phyloP scores from a whole-genome alignment of 2,329 filamentous ascomycete genomes.

The Calonectria pauciramosa region DNA sequence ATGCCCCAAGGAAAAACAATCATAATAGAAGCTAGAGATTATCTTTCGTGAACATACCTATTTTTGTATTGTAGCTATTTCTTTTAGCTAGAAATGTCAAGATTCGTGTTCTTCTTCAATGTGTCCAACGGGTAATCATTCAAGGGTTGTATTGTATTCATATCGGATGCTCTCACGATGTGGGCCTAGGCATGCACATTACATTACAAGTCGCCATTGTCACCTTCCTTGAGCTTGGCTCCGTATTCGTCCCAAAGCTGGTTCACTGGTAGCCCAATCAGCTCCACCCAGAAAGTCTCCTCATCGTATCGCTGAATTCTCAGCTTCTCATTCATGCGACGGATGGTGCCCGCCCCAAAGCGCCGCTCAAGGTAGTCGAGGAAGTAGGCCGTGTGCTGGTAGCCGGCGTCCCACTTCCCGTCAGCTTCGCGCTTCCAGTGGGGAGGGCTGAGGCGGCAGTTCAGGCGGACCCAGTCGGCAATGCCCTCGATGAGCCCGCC shows the following conservation, averaged over 20 bases:
- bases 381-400: conserved; percentile 93
- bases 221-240: conserved; percentile 41
- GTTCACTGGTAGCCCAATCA: conserved; percentile 76
- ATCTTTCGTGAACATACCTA: too few species aligned
- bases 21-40: too few species aligned
- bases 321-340: conserved; percentile 77
- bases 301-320: conserved; percentile 74
- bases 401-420: conserved; percentile 87
- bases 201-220: neutral
- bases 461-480: conserved; percentile 91
- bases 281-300: conserved; percentile 74
- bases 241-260: conserved; percentile 83
- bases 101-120: too few species aligned
- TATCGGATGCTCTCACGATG: neutral
- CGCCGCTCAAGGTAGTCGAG: conserved; percentile 84
- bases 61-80: too few species aligned
- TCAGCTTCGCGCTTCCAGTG: conserved; percentile 79
- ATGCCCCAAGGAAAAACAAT: too few species aligned
- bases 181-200: neutral
- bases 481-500: conserved; percentile 91
- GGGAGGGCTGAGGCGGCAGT: conserved; percentile 78
- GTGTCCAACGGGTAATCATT: too few species aligned
- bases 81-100: too few species aligned
- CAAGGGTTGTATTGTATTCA: neutral
- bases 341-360: conserved; percentile 71